Evolutionary conservation across 73 alveolate species (phyloP).

Genomic region (Diophrys appendiculata): DNA sequence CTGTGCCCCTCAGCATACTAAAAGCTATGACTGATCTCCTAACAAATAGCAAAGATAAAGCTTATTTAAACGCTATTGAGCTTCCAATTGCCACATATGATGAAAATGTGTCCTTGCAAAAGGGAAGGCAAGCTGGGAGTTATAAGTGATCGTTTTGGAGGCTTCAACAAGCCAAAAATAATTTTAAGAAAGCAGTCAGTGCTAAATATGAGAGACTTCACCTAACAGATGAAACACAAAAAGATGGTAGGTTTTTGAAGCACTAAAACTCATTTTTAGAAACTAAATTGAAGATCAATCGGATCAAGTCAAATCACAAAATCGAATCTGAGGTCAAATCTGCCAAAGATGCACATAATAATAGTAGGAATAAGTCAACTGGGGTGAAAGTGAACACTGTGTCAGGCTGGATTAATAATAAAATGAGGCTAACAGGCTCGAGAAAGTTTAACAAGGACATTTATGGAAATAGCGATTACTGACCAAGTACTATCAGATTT

Average conservation of each 20-base stretch:
- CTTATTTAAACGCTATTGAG: background rate
- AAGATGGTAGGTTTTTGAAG: background rate
- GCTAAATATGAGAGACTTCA: background rate
- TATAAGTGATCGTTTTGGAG: constrained; percentile 5
- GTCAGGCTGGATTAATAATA: constrained; percentile 7
- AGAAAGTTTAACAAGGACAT: background rate
- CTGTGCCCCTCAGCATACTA: background rate
- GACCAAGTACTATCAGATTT: background rate
- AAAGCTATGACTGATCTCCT: constrained; percentile 7
- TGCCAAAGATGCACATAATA: background rate
- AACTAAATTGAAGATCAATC: background rate
- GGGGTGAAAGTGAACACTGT: constrained; percentile 6
- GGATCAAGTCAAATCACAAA: background rate
- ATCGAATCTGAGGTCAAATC: background rate
- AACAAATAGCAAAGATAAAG: background rate
- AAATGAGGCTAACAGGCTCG: background rate
- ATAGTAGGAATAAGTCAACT: background rate
- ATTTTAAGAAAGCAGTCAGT: background rate
- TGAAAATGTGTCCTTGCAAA: background rate
- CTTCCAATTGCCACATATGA: background rate
- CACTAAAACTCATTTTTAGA: too few relatives aligned
- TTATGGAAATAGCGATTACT: constrained; percentile 4
- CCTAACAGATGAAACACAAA: background rate
- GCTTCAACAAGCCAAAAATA: constrained; percentile 4
- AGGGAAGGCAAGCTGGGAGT: constrained; percentile 10